Evolutionary conservation across 352 stramenopile genomes (phyloP), one percentile per base, ranked within the genome.

Genomic region (Globisporangium echinulatum): DNA sequence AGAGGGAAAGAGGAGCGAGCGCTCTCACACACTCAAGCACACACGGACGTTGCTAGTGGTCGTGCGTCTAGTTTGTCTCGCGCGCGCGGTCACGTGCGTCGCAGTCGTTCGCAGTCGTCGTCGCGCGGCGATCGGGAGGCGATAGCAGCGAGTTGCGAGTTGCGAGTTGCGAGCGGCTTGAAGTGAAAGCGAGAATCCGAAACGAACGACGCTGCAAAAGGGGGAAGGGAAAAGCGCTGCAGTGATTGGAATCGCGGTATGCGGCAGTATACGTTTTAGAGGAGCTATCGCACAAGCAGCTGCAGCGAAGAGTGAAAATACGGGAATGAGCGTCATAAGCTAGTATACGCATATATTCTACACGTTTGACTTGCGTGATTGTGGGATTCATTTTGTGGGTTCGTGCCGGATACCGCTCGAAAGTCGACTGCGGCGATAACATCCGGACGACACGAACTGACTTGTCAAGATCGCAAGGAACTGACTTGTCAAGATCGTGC

Each of bases 181-280:
- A 79, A 79, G 71, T 76, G 66, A 67, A 58, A 59, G 40, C 51
- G 50, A 58, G 52, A 68, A 67, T 58, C 43, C 43, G 55, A 62
- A 66, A 63, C 55, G 49, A 52, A 38, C 47, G 49, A 55, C 10
- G n/a, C 17, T 13, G 13, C 25, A 33, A 9, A 39, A 50, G 56
- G 54, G 49, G 15, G 42, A 54, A 47, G 25, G 25, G 25, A 59
- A 47, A 59, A 38, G 4, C 1, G 38, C 7, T 11, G 33, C 13
- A 48, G 43, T 48, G 13, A 48, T 3, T 33, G 25, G 25, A 33
- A 0, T 33, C 25, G 25, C 25, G 25, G 25, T 3, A 33, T 33
- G 43, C 11, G 43, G 5, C 43, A 11, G 43, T 13, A 48, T 48
- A 48, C 43, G 43, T 5, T 17, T 48, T 13, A 13, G 43, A 17